Evolutionary conservation across 2,329 filamentous ascomycete species (phyloP), one percentile per base, ranked within the genome.

Genomic region (Fusarium duplospermum): DNA sequence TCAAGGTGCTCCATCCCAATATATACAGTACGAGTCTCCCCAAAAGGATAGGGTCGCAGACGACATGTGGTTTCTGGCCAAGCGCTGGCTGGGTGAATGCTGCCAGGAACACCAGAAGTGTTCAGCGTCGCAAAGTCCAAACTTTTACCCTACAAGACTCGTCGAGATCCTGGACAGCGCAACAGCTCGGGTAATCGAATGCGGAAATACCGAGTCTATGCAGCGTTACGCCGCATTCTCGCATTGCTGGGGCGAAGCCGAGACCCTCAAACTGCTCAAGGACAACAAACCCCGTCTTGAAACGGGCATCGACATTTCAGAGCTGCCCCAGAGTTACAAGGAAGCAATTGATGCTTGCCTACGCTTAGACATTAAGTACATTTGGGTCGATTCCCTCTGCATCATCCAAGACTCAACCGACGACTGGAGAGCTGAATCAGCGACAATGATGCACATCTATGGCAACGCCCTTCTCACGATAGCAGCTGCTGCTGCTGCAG

Each of bases 201-300:
- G 18, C 33, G 22, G 13, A 4, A 27, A 20, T 6, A 57, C 2
- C 10, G 22, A n/a, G 1, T 18, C 35, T 2, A 20, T 18, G 3
- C 45, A 29, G 29, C 56, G 45, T 20, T 66, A 66, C 2, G 47
- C 36, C 14, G 64, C 64, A 16, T 56, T 66, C 35, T 66, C 64
- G 14, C 64, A 66, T 45, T 66, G 58, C n/a, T 66, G 64, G 64
- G 57, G 64, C 7, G 11, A 36, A 22, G 33, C 35, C 27, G 35
- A 62, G 31, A 60, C 64, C 20, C 58, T 66, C 22, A 66, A 57
- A 35, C 45, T 66, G 10, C 35, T 66, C 4, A 33, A 29, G 5
- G 20, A 20, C 18, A 66, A 66, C 29, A 42, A 52, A n/a, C 6
- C 45, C 22, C 35, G 14, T 8, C 36, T 66, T 20, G 16, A 45